A percentile compares a stretch with the other conserved stretches of the same genome.
These are phyloP conservation scores for Fulvia fulva DNA, from an alignment of 2,329 filamentous ascomycete genomes.

Conservation along the genomic window DNA sequence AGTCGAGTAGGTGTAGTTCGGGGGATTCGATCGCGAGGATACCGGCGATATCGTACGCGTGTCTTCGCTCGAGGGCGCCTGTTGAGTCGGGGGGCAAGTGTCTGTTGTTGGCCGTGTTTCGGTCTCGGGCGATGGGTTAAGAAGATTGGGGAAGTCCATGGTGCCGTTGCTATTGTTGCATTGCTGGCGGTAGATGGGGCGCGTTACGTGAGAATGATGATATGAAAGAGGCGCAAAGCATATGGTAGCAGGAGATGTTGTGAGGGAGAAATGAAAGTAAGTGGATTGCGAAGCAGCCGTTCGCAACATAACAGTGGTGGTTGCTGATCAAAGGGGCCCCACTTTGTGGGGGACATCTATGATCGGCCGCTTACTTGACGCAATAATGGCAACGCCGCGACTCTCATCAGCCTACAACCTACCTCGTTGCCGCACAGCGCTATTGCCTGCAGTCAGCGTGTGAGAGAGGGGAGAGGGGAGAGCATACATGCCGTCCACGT, in stretches of 20 bases:
- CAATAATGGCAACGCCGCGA: too few species aligned
- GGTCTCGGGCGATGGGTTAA: conserved; percentile 34
- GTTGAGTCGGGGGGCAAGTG: conserved; percentile 19
- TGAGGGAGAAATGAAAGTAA: conserved; percentile 1
- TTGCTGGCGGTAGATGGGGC: conserved; percentile 1
- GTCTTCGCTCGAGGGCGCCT: conserved; percentile 20
- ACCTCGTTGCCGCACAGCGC: too few species aligned
- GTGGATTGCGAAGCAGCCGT: background rate
- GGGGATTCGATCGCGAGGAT: conserved; percentile 13
- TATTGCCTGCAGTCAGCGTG: background rate
- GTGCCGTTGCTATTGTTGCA: conserved; percentile 11
- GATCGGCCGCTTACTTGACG: background rate
- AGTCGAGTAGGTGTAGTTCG: conserved; percentile 21
- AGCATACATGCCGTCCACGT: background rate
- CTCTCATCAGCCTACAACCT: too few species aligned
- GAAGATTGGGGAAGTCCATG: conserved; percentile 21
- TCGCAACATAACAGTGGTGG: background rate
- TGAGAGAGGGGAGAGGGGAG: background rate
- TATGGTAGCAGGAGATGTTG: background rate
- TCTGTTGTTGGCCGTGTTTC: conserved; percentile 20
- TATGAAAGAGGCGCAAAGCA: background rate
- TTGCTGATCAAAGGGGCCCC: background rate
- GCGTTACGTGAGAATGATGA: background rate
- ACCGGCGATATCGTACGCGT: conserved; percentile 18
- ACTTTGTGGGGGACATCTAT: background rate